Evolutionary conservation across 169 alveolate genomes (phyloP).

Genomic region (Plasmodium malariae): DNA sequence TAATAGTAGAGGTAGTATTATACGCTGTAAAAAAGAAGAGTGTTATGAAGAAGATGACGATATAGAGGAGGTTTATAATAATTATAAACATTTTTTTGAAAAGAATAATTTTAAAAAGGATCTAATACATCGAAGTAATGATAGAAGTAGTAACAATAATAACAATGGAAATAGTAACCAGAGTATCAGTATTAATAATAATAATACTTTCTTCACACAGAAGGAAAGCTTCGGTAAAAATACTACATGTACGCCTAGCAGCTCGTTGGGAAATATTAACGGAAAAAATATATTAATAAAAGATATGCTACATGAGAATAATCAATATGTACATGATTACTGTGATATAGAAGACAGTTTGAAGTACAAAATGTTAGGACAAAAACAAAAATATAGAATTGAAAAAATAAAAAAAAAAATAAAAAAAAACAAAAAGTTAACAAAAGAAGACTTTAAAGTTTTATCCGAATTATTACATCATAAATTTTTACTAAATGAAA

Average conservation of each 20-base stretch:
- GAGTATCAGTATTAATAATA: neutral
- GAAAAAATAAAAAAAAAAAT: constrained; percentile 68
- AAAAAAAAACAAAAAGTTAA: constrained; percentile 56
- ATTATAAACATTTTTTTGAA: neutral
- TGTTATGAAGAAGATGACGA: constrained; percentile 6
- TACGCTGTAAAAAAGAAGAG: neutral
- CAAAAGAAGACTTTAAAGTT: constrained; percentile 51
- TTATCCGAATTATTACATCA: constrained; percentile 66
- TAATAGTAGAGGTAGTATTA: constrained; percentile 2
- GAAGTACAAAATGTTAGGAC: constrained; percentile 29
- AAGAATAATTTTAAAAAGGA: constrained; percentile 8
- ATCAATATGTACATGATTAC: constrained; percentile 39
- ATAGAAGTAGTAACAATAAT: neutral
- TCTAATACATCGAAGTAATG: neutral
- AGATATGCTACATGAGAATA: constrained; percentile 45
- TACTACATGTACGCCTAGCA: neutral
- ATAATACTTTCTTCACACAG: neutral
- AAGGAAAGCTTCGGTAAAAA: neutral
- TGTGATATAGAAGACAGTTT: constrained; percentile 66
- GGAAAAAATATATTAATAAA: constrained; percentile 36
- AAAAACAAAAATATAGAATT: constrained; percentile 17
- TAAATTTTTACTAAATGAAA: constrained; percentile 64
- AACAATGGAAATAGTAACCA: neutral
- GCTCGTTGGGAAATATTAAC: constrained; percentile 8
- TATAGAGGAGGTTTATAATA: neutral